Evolutionary conservation across 2,329 filamentous ascomycete genomes (phyloP).

Genomic region (Alternaria atra): DNA sequence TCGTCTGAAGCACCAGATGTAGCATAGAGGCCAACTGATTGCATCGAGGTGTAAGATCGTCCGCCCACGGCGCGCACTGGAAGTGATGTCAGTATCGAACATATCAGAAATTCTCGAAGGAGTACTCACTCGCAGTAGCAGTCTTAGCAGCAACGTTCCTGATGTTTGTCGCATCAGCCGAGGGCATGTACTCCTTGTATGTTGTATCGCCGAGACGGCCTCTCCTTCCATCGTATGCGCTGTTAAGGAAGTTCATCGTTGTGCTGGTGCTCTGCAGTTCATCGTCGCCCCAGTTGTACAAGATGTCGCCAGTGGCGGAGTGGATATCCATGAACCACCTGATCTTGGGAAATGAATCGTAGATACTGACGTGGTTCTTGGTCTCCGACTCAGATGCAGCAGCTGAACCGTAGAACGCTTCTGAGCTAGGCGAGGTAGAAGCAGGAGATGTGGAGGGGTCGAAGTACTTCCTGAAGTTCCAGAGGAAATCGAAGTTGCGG

Average conservation of each 20-base stretch:
- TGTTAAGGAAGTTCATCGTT: slow-evolving; percentile 63
- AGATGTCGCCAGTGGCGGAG: slow-evolving; percentile 61
- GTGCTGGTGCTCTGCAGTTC: slow-evolving; percentile 59
- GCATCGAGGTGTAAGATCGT: slow-evolving; percentile 43
- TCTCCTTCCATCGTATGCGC: slow-evolving; percentile 61
- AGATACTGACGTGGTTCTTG: slow-evolving; percentile 62
- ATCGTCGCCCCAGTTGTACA: slow-evolving; percentile 68
- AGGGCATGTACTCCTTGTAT: slow-evolving; percentile 57
- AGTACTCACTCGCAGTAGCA: slow-evolving; percentile 33
- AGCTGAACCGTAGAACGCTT: slow-evolving; percentile 62
- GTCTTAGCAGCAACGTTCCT: slow-evolving; percentile 45
- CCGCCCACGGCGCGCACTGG: slow-evolving; percentile 51
- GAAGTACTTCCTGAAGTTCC: slow-evolving; percentile 63
- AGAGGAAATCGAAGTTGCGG: slow-evolving; percentile 63
- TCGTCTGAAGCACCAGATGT: slow-evolving; percentile 52
- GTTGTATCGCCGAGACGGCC: slow-evolving; percentile 63
- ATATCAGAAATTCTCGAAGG: neutral
- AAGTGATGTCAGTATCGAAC: neutral
- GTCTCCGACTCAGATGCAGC: slow-evolving; percentile 67
- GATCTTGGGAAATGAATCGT: slow-evolving; percentile 61
- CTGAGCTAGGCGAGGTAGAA: slow-evolving; percentile 55
- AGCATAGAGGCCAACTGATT: slow-evolving; percentile 51
- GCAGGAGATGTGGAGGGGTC: slow-evolving; percentile 50
- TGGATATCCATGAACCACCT: slow-evolving; percentile 69
- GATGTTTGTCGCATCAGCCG: slow-evolving; percentile 46